A percentile compares a stretch with the other conserved stretches of the same genome.
phyloP scores from a whole-genome alignment of 164 flowering plant genomes.

The Kingdonia uniflora region DNA sequence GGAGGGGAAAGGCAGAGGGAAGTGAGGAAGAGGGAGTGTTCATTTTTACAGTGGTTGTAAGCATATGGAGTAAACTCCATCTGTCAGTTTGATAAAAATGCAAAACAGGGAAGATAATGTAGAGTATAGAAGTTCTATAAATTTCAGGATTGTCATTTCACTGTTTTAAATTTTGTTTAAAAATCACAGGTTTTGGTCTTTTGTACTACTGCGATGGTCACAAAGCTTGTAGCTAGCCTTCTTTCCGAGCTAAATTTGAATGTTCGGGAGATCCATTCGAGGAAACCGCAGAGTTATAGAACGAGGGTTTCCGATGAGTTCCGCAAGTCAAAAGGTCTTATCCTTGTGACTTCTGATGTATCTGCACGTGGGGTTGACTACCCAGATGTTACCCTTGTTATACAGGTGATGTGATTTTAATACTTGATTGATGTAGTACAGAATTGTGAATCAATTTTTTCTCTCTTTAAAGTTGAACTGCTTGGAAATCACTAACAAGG shows the following conservation, averaged over 20 bases:
- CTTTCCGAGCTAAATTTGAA: conserved; percentile 77
- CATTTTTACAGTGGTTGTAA: too few relatives aligned
- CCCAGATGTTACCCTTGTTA: conserved; percentile 95
- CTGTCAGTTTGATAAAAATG: too few relatives aligned
- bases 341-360: conserved; percentile 98
- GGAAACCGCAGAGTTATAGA: conserved; percentile 90
- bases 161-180: neutral
- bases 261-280: conserved; percentile 94
- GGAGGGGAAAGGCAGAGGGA: too few relatives aligned
- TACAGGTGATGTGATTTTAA: conserved; percentile 50
- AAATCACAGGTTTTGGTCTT: conserved; percentile 76
- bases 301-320: conserved; percentile 93
- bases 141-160: too few relatives aligned
- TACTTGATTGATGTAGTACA: too few relatives aligned
- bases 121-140: too few relatives aligned
- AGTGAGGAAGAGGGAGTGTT: too few relatives aligned
- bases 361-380: conserved; percentile 99
- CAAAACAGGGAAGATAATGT: too few relatives aligned
- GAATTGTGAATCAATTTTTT: too few relatives aligned
- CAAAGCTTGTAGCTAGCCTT: conserved; percentile 67
- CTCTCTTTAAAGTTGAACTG: too few relatives aligned
- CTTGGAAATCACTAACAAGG: too few relatives aligned
- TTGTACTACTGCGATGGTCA: conserved; percentile 98
- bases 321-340: conserved; percentile 90
- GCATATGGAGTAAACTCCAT: too few relatives aligned